Base-by-base conservation (phyloP, 2,329 filamentous ascomycete genomes). In the Endocalyx cinctus region DNA sequence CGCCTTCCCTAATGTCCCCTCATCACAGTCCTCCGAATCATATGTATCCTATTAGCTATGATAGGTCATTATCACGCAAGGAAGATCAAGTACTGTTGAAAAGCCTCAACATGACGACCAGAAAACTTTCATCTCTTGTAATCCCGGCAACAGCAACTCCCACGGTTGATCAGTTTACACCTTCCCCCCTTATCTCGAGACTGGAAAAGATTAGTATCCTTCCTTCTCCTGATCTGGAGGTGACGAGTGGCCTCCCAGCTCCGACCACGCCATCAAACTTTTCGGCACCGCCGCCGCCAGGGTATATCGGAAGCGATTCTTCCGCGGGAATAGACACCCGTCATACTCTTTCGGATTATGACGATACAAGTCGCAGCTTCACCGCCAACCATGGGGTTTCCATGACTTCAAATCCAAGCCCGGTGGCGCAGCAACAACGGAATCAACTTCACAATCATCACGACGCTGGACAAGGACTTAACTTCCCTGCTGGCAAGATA, bases 21-120 rank as follows among this genome's bases (percentile, higher is more conserved):
- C n/a, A n/a, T n/a, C 54, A 44, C 33, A 44, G 33, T 8, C 38
- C 61, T 14, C 60, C 60, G 8, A 59, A 54, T 25, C 57, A 60
- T 4, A 43, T 64, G 12, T 52, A 63, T 26, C 42, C 49, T 1
- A 47, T 52, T 8, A 47, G 51, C 6, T 53, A 58, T 29, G 60
- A 64, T 41, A 46, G 45, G 3, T 38, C 46, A 6, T 59, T 62
- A 53, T 55, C n/a, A n/a, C n/a, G 56, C 29, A 51, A 50, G 29
- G 60, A 62, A 29, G 58, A 63, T 35, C 52, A 54, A 25, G 52
- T 54, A 5, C 43, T 63, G 38, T 45, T 62, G 10, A 55, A 59
- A 22, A 55, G 54, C 17, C 43, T 63, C 5, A 55, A 60, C 19
- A 48, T 49, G 30, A 50, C 45, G 31, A 40, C 41, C 7, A 48